A percentile compares a stretch with the other conserved stretches of the same genome.
Conservation (phyloP, 139 green algal species). For the Raphidocelis subcapitata region DNA sequence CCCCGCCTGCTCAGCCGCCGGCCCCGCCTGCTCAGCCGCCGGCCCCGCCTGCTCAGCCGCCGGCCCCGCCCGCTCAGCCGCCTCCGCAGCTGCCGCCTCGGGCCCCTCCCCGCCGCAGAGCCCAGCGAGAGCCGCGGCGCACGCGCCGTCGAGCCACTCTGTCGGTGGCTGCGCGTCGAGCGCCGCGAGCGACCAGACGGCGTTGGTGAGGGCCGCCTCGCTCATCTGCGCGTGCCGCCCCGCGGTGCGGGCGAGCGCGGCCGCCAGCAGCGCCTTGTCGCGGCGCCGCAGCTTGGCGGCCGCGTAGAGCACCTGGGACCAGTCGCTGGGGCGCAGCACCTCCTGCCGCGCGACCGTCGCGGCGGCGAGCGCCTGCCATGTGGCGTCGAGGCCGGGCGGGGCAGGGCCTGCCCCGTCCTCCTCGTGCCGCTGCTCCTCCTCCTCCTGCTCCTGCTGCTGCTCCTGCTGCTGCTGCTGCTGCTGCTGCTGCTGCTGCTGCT, state of each 20-base stretch:
- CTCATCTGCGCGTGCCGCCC: constrained; percentile 9
- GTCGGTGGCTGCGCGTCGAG: background rate
- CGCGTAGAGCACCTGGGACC: constrained; percentile 10
- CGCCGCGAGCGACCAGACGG: constrained; percentile 9
- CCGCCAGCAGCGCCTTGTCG: background rate
- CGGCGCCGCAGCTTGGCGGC: constrained; percentile 1
- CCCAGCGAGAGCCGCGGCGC: background rate
- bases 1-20: too few relatives aligned
- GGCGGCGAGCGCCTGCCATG: background rate
- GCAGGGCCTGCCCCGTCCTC: background rate
- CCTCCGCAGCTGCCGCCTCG: too few relatives aligned
- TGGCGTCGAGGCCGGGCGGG: background rate
- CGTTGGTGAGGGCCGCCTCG: constrained; percentile 10
- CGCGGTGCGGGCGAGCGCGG: background rate
- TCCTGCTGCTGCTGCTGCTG: too few relatives aligned
- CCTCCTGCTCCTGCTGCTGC: constrained; percentile 2
- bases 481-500: too few relatives aligned
- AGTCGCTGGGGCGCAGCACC: background rate
- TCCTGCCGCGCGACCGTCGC: background rate
- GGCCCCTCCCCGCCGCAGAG: too few relatives aligned
- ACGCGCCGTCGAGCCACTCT: constrained; percentile 9
- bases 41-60: too few relatives aligned
- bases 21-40: too few relatives aligned
- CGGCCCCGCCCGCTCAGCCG: too few relatives aligned
- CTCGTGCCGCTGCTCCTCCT: background rate